Conservation (phyloP, 805 yeast genomes). For the Metschnikowia lunata region DNA sequence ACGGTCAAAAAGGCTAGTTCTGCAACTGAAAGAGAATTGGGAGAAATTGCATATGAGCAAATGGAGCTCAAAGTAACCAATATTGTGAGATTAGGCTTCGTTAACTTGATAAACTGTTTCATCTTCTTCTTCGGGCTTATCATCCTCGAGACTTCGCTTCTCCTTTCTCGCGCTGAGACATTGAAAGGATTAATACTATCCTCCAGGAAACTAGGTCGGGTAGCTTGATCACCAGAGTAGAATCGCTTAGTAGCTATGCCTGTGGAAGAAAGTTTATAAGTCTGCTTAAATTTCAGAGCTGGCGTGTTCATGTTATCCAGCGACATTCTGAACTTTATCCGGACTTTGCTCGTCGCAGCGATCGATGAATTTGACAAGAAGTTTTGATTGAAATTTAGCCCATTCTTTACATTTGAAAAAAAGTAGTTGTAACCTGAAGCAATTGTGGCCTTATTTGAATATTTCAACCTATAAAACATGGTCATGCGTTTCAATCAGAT, state of each 20-base stretch:
- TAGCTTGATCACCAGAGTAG: too few relatives aligned
- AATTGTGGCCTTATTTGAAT: slow-evolving; percentile 21
- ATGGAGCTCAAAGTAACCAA: slow-evolving; percentile 87
- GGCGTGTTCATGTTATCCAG: neutral
- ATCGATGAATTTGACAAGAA: slow-evolving; percentile 32
- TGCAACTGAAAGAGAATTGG: slow-evolving; percentile 68
- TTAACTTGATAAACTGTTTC: slow-evolving; percentile 70
- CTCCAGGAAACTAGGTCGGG: neutral
- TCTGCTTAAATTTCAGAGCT: too few relatives aligned
- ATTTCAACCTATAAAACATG: slow-evolving; percentile 19
- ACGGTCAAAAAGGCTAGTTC: slow-evolving; percentile 68
- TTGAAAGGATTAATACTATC: slow-evolving; percentile 49
- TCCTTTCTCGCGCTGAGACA: slow-evolving; percentile 35
- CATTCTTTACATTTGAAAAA: slow-evolving; percentile 32
- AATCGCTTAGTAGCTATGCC: too few relatives aligned
- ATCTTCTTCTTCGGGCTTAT: slow-evolving; percentile 15
- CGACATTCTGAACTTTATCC: neutral
- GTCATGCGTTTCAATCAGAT: neutral
- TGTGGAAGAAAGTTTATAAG: too few relatives aligned
- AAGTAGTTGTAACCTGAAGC: slow-evolving; percentile 31
- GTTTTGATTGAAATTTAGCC: slow-evolving; percentile 27
- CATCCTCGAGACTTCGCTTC: slow-evolving; percentile 9
- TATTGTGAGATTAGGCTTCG: slow-evolving; percentile 86
- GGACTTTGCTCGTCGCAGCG: slow-evolving; percentile 3
- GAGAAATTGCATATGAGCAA: slow-evolving; percentile 90